Percentiles rank a stretch among this genome's conserved stretches.
Evolutionary conservation across 257 asterid species (phyloP).

Genomic region (Fraxinus quadrangulata): DNA sequence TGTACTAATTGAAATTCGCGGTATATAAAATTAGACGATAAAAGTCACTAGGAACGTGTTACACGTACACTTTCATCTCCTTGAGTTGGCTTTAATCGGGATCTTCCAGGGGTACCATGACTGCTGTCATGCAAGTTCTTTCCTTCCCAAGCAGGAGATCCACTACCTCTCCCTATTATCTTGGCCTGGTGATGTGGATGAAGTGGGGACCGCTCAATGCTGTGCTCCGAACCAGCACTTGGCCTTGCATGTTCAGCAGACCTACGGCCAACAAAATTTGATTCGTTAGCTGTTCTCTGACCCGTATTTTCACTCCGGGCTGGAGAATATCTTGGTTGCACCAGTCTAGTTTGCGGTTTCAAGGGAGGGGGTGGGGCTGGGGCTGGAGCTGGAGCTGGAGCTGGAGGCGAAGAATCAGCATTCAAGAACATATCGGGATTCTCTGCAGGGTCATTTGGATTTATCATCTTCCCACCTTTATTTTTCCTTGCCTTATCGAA

Average conservation of each 20-base stretch:
- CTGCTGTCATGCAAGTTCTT: constrained; percentile 26
- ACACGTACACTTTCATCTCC: constrained; percentile 40
- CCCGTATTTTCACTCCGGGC: constrained; percentile 34
- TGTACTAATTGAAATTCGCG: too few relatives aligned
- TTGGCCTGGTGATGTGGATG: constrained; percentile 48
- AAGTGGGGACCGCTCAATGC: constrained; percentile 53
- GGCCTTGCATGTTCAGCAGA: constrained; percentile 39
- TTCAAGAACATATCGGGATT: constrained; percentile 37
- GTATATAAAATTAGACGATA: not conserved
- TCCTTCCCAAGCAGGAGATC: constrained; percentile 60
- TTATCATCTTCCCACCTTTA: constrained; percentile 57
- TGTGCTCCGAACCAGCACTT: constrained; percentile 48
- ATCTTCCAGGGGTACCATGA: constrained; percentile 35
- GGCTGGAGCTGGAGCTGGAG: constrained; percentile 18
- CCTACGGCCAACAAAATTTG: constrained; percentile 39
- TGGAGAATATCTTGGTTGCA: constrained; percentile 34
- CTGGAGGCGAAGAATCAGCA: constrained; percentile 12
- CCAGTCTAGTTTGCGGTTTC: constrained; percentile 21
- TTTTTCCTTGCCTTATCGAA: constrained; percentile 74
- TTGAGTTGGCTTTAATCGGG: constrained; percentile 36
- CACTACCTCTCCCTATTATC: constrained; percentile 35
- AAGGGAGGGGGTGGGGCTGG: constrained; percentile 20
- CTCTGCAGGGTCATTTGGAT: constrained; percentile 49
- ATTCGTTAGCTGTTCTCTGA: constrained; percentile 29
- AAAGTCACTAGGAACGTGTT: not conserved